These are phyloP conservation scores for Durio zibethinus DNA, from an alignment of 345 rosid genomes.

Conservation along the genomic window DNA sequence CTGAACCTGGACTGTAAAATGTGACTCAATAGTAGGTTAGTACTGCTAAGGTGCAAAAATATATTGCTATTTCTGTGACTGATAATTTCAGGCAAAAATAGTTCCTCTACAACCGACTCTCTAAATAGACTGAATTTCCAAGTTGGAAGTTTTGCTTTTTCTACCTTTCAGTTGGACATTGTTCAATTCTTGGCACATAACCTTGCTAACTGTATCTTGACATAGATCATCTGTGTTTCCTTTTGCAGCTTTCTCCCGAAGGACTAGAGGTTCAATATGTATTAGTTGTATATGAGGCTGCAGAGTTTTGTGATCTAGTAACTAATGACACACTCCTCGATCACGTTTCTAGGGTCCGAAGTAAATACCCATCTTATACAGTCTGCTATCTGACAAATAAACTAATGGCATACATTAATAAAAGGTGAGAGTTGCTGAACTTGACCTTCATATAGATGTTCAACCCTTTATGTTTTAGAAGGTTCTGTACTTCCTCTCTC, in stretches of 20 bases:
- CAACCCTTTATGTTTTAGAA: background rate
- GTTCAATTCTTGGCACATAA: background rate
- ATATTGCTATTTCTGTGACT: background rate
- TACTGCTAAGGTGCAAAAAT: background rate
- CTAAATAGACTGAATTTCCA: background rate
- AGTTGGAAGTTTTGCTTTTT: background rate
- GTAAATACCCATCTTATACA: constrained; percentile 70
- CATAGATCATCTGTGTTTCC: constrained; percentile 4
- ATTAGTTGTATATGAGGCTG: constrained; percentile 66
- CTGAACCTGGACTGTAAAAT: background rate
- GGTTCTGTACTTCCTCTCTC: constrained; percentile 1
- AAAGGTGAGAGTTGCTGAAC: constrained; percentile 46
- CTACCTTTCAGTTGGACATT: background rate
- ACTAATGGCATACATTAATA: constrained; percentile 68
- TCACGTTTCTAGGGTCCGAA: constrained; percentile 55
- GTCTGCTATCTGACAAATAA: constrained; percentile 87
- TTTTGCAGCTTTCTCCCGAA: constrained; percentile 55
- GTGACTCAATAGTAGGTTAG: background rate
- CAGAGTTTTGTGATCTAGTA: constrained; percentile 80
- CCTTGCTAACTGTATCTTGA: constrained; percentile 14
- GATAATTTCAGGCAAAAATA: background rate
- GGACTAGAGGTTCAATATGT: constrained; percentile 53
- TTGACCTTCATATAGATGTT: constrained; percentile 7
- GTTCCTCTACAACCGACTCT: background rate
- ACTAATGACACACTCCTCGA: constrained; percentile 46